phyloP scores from a whole-genome alignment of 768 basidiomycete genomes.

The Suillus occidentalis region DNA sequence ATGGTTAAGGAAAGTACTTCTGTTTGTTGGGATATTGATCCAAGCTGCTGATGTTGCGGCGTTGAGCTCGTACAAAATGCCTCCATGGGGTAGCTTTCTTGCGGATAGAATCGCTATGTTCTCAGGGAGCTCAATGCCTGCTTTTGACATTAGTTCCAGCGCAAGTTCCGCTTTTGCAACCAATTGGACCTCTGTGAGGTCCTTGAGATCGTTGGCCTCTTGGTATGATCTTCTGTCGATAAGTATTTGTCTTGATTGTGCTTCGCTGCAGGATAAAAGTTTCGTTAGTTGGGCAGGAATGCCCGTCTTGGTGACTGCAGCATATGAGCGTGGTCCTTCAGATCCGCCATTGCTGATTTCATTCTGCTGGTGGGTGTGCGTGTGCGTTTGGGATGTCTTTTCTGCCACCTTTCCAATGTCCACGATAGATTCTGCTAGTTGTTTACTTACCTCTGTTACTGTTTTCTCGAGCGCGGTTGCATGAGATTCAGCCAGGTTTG shows the following conservation, averaged over 20 bases:
- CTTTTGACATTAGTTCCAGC: too few relatives aligned
- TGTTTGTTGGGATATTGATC: slow-evolving; percentile 10
- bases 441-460: too few relatives aligned
- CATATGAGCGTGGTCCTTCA: too few relatives aligned
- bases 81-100: slow-evolving; percentile 11
- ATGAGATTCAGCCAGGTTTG: too few relatives aligned
- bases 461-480: too few relatives aligned
- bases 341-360: too few relatives aligned
- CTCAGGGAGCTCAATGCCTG: background rate
- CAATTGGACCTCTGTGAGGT: background rate
- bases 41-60: slow-evolving; percentile 16
- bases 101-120: background rate
- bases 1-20: slow-evolving; percentile 8
- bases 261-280: background rate
- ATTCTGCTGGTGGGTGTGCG: too few relatives aligned
- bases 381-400: too few relatives aligned
- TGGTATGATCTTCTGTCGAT: background rate
- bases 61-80: slow-evolving; percentile 17
- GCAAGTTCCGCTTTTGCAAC: background rate
- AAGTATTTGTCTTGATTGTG: background rate
- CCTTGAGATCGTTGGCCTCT: background rate
- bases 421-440: too few relatives aligned
- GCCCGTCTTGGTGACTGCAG: too few relatives aligned
- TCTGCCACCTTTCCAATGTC: too few relatives aligned
- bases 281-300: too few relatives aligned